phyloP scores from a whole-genome alignment of 148 eudicot genomes.

The Rhododendron mucronatum region DNA sequence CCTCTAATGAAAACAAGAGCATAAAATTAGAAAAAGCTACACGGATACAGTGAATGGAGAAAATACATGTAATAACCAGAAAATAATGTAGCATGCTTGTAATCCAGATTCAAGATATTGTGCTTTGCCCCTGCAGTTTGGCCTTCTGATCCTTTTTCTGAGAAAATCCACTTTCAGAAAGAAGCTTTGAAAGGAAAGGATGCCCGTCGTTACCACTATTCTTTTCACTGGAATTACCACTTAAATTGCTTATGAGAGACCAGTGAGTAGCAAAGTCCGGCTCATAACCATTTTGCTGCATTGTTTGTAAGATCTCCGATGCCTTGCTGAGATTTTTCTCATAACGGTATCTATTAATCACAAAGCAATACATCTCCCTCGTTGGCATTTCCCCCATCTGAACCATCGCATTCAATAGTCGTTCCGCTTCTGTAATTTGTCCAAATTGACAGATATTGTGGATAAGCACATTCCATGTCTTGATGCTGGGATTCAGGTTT shows the following conservation, averaged over 20 bases:
- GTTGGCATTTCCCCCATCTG: slow-evolving; percentile 50
- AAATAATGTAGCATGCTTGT: not conserved
- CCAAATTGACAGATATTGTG: slow-evolving; percentile 37
- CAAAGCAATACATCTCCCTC: slow-evolving; percentile 41
- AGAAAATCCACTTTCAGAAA: slow-evolving; percentile 54
- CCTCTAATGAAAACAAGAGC: not conserved
- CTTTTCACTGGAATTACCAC: slow-evolving; percentile 29
- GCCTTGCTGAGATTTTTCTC: slow-evolving; percentile 59
- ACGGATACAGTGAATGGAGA: not conserved
- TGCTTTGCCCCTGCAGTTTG: slow-evolving; percentile 4
- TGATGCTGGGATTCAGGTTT: slow-evolving; percentile 43
- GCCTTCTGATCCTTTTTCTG: slow-evolving; percentile 21
- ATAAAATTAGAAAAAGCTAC: not conserved
- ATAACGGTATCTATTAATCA: slow-evolving; percentile 41
- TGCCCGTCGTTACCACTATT: slow-evolving; percentile 19
- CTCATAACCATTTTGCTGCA: slow-evolving; percentile 71
- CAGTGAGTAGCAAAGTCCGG: slow-evolving; percentile 81
- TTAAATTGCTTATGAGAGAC: slow-evolving; percentile 71
- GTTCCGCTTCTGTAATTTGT: slow-evolving; percentile 45
- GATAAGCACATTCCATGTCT: slow-evolving; percentile 48
- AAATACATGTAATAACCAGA: not conserved
- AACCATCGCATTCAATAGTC: slow-evolving; percentile 41
- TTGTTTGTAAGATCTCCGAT: slow-evolving; percentile 43
- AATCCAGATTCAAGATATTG: not conserved
- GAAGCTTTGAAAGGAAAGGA: slow-evolving; percentile 65